phyloP scores from a whole-genome alignment of 176 grass and related monocot species.

The Hyparrhenia diplandra region DNA sequence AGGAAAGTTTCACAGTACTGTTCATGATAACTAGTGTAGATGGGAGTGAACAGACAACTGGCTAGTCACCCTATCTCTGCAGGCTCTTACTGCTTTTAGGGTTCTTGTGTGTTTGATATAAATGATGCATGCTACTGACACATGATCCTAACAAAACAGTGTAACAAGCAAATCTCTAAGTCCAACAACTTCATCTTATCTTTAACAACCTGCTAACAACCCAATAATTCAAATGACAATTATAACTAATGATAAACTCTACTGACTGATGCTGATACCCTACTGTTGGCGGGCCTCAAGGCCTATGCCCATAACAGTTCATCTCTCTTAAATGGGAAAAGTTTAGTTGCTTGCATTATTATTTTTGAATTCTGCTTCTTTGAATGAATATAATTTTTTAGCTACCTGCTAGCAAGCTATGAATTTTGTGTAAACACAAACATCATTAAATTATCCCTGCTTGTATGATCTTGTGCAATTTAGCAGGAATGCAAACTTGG shows the following conservation, averaged over 20 bases:
- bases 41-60: background rate
- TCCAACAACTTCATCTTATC: background rate
- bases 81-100: background rate
- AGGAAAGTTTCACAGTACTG: conserved; percentile 2
- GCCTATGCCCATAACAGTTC: background rate
- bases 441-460: background rate
- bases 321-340: background rate
- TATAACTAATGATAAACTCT: background rate
- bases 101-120: background rate
- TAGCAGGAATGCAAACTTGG: background rate
- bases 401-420: background rate
- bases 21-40: background rate
- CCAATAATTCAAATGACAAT: background rate
- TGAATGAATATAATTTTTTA: background rate
- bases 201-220: background rate
- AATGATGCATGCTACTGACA: background rate
- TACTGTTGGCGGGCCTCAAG: background rate
- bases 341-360: background rate
- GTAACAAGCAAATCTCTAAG: background rate
- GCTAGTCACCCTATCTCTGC: background rate
- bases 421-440: conserved; percentile 19
- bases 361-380: conserved; percentile 2
- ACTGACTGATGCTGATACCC: background rate
- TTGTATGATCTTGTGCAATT: conserved; percentile 4
- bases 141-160: background rate